Base-by-base conservation (phyloP, 768 basidiomycete genomes). In the Tulasnella sp. region DNA sequence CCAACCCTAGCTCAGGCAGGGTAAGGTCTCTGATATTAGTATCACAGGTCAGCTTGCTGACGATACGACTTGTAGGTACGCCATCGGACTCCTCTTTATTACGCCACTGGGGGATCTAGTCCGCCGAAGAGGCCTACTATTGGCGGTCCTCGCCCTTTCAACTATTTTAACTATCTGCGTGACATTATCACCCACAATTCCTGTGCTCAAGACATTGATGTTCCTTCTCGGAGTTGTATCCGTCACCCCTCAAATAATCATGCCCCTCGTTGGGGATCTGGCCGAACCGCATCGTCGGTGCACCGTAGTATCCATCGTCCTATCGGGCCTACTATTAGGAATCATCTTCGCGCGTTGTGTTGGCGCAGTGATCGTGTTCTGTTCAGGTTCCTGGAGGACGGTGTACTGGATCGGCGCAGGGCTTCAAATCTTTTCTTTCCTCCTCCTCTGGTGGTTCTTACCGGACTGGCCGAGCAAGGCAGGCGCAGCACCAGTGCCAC, bases 21-120 rank as follows among this genome's bases (percentile, higher is more conserved):
- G 48, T 80, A 31, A 12, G 74, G 56, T 74, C 34, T 16, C 36
- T 56, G 16, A n/a, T 74, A 39, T 42, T 38, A 6, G 10, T 19
- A 3, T 80, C 78, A 46, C 34, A 48, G 39, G 78, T 52, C 1
- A n/a, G 74, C n/a, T 79, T 80, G 71, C 46, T 75, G 8, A 58
- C 68, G n/a, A 74, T 79, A 27, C 75, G 78, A 75, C 75, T 42
- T 62, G 81, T 36, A 84, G 93, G 68, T 95, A 94, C 84, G 92
- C 92, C 1, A 86, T 86, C 10, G 94, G 94, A 0, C 87, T 95
- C 8, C 84, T 96, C 3, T 84, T 96, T 58, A 90, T 97, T 76
- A 89, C 93, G 0, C 95, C 96, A 1, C 87, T 95, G 0, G 95
- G 96, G 12, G 95, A 97, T 84, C 88, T 96, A 27, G 88, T 95